Percentiles rank a stretch among this genome's conserved stretches.
Conservation (phyloP, 176 grass and related monocot genomes). For the Urochloa ruziziensis region DNA sequence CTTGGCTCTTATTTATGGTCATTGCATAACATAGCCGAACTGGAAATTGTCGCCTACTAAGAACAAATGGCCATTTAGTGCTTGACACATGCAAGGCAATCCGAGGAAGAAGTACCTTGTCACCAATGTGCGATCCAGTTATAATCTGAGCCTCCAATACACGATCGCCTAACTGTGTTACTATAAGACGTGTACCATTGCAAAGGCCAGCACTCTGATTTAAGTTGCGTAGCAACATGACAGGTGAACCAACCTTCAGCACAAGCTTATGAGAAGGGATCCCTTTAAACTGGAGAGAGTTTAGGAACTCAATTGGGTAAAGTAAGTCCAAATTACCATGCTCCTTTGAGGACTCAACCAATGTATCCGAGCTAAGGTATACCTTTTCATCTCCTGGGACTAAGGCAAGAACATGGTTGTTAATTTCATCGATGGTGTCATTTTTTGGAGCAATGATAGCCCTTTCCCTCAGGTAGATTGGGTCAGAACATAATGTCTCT, state of each 20-base stretch:
- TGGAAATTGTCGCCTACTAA: neutral
- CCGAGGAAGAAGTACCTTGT: neutral
- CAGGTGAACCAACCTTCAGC: neutral
- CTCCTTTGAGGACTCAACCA: neutral
- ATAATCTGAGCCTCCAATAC: neutral
- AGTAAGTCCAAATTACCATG: neutral
- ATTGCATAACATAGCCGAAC: neutral
- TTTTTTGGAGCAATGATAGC: neutral
- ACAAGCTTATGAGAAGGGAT: neutral
- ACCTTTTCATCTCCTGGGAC: neutral
- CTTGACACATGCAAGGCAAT: neutral
- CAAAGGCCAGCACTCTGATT: neutral
- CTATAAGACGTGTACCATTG: neutral
- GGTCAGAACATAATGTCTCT: neutral
- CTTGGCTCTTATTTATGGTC: slow-evolving; percentile 6
- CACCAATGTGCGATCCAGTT: neutral
- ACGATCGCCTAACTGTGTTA: neutral
- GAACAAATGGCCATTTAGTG: neutral
- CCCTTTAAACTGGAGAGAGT: neutral
- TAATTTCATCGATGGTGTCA: neutral
- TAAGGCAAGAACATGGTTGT: neutral
- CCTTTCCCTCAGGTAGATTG: neutral
- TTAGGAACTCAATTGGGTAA: neutral
- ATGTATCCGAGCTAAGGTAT: neutral
- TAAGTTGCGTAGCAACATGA: neutral